Conservation (phyloP, 2,329 filamentous ascomycete species). For the Neonectria coccinea region DNA sequence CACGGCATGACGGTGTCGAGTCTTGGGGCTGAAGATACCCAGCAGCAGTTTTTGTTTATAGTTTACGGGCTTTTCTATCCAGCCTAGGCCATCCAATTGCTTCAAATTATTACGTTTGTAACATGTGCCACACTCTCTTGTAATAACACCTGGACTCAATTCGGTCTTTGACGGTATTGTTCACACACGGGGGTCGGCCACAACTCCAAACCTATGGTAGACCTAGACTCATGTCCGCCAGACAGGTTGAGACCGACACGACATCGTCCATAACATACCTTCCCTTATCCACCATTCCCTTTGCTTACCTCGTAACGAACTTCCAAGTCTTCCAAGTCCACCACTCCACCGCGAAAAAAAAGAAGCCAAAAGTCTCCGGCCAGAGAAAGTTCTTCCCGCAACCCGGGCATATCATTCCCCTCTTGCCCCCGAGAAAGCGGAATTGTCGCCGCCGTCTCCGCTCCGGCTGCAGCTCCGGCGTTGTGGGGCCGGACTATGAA, state of each 20-base stretch:
- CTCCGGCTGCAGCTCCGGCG: background rate
- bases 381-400: too few species aligned
- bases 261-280: background rate
- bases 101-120: background rate
- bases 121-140: background rate
- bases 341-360: too few species aligned
- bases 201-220: background rate
- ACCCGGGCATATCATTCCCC: too few species aligned
- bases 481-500: background rate
- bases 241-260: background rate
- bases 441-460: background rate
- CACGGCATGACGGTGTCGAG: conserved; percentile 22
- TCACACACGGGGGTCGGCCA: too few species aligned
- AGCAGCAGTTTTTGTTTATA: conserved; percentile 16
- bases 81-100: background rate
- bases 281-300: background rate
- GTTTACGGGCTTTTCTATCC: conserved; percentile 9
- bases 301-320: background rate
- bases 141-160: too few species aligned
- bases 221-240: too few species aligned
- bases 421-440: background rate
- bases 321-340: background rate
- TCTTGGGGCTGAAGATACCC: conserved; percentile 40
- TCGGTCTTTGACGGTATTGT: background rate
- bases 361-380: too few species aligned